Evolutionary conservation across 345 rosid genomes (phyloP), one percentile per base, ranked within the genome.

Genomic region (Eucalyptus microcorys): DNA sequence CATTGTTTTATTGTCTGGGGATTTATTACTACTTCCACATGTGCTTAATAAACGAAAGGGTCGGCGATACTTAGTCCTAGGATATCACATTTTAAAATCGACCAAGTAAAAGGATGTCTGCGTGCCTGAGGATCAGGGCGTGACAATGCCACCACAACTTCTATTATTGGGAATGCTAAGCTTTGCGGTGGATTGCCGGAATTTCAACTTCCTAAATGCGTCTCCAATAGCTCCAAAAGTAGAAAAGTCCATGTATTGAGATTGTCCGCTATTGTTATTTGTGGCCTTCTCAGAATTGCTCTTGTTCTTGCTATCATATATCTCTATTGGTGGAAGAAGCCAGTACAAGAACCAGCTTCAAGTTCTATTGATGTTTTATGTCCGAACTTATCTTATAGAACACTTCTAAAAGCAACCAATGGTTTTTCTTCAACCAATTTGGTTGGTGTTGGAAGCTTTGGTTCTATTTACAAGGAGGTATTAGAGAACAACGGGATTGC

Each of bases 401-500:
- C 81, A 34, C 81, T 71, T 22, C 43, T 34, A 17, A 71, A 37
- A 71, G 81, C 81, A 34, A 71, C 81, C 14, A 0, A 71, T 34
- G 26, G 1, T 17, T 71, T 34, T 71, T 71, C 81, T 71, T 34
- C 43, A 17, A 37, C 43, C 43, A 71, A 71, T 34, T 9, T 71
- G 12, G 43, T 71, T 5, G 81, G 81, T 71, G 43, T 71, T 71
- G 81, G 81, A 71, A 71, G 43, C 26, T 71, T 34, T 71, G 81
- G 80, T 71, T 71, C 43, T 17, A 4, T 71, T 71, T 71, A 71
- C 2, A 68, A 3, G 43, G 81, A 26, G 43, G 10, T 0, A 34
- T 26, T 71, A 4, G 43, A 71, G 43, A 22, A 71, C 8, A 34
- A 34, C 0, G 2, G 7, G 2, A 71, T 0, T 3, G 1, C 2